Base-by-base conservation (phyloP, 257 asterid species). In the Paraleonurus japonicus region DNA sequence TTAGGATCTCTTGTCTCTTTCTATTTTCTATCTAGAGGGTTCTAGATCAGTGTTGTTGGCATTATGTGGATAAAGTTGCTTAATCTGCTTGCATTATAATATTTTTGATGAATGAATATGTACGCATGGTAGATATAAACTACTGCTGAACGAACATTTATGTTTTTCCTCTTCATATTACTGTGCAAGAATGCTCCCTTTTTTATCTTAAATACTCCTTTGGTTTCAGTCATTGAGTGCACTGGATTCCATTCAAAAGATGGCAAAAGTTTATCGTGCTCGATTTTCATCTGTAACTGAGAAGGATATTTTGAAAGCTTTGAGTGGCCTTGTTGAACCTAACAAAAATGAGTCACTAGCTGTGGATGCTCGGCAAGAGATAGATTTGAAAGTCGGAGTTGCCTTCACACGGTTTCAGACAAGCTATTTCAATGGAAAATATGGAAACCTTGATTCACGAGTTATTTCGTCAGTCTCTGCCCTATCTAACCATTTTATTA, bases 321-420 rank as follows among this genome's bases (percentile, higher is more conserved):
- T 92, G 94, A 81, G 65, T 74, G 76, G 70, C 84, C 96, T 92
- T 66, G 94, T 80, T 68, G 86, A 80, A 76, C 96, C 98, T 48
- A 88, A 92, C 83, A 81, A 84, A 78, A 86, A 92, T 67, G 98
- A 92, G 87, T 88, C 98, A 65, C 67, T 89, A 80, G 93, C 98
- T 54, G 98, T 92, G 66, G 98, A 92, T 84, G 94, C 95, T 61
- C 98, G 96, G 67, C 98, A 92, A 78, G 96, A 92, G 86, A 92
- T 92, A 73, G 98, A 92, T 85, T 84, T 92, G 88, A 92, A 92
- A 89, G 98, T 92, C 80, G 98, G 98, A 80, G 96, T 92, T 75
- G 88, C 98, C 80, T 92, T 92, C 82, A 92, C 98, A 54, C 83
- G 98, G 69, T 92, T 89, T 74, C 98, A 92, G 77, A 92, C 98